Evolutionary conservation across 1,284 basidiomycete genomes (phyloP), one percentile per base, ranked within the genome.

Genomic region (Puccinia hordei): DNA sequence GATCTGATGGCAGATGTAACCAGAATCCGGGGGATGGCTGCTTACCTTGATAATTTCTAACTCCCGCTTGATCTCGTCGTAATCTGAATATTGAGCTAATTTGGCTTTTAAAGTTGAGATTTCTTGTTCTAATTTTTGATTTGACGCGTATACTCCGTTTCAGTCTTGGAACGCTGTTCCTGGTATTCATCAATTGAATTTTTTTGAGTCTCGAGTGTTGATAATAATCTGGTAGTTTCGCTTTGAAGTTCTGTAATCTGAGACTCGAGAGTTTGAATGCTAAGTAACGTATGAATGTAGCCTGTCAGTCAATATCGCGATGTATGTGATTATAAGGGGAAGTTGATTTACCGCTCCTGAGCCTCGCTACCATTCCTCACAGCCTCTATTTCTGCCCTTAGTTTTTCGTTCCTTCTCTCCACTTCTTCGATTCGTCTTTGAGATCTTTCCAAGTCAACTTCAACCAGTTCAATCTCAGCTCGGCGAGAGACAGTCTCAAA

Each of bases 21-120:
- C 27, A 35, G 30, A 33, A 30, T 19, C 27, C 53, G 24, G 49
- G n/a, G 46, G 19, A 9, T 1, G 83, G 88, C n/a, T 83, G 87
- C n/a, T 33, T 75, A 93, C 94, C 90, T 98, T 97, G 93, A 98
- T 93, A 83, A 97, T 96, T 84, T 95, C 94, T 30, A 97, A 89
- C 85, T 97, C 95, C 59, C 95, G 91, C 87, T 97, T 97, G 85
- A 97, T 91, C 87, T 97, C 95, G 84, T 98, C 95, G 83, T 97
- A 98, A 85, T 97, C 93, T 4, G 86, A 86, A 83, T 91, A 93
- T 83, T 90, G 90, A 84, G 90, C 90, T 59, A 96, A 87, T 83
- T 90, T 90, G 57, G 87, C 86, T 83, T 89, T 90, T 0, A 95
- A 87, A 80, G 88, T 88, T 19, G 91, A 90, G 12, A 91, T 87